phyloP scores from a whole-genome alignment of 257 asterid species.

The Ligustrum vulgare region DNA sequence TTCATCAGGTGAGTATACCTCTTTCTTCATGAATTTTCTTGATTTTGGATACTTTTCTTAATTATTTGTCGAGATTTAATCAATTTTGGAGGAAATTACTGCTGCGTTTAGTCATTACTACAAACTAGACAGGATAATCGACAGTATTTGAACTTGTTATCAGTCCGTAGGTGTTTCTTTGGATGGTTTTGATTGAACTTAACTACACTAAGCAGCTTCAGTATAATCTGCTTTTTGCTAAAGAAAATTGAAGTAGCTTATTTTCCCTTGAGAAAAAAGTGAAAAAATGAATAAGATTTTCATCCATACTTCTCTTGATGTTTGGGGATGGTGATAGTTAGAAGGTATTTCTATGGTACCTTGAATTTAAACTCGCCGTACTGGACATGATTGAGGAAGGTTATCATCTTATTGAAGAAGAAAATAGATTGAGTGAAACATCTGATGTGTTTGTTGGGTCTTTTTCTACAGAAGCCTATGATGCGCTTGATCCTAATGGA shows the following conservation, averaged over 20 bases:
- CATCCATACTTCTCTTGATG: no score
- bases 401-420: no score
- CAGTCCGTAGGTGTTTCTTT: neutral
- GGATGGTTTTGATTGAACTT: neutral
- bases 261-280: neutral
- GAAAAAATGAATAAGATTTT: no score
- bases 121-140: no score
- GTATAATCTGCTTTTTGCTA: neutral
- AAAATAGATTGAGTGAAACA: neutral
- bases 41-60: neutral
- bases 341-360: neutral
- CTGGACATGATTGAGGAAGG: neutral
- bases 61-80: neutral
- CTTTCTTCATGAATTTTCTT: neutral
- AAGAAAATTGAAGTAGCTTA: neutral
- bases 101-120: no score
- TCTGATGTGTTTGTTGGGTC: neutral
- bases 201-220: neutral
- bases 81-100: neutral
- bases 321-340: neutral
- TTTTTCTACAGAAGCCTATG: slow-evolving; percentile 47
- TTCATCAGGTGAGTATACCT: slow-evolving; percentile 12
- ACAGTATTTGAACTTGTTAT: neutral
- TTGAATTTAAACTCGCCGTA: neutral
- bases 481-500: slow-evolving; percentile 65